A percentile compares a stretch with the other conserved stretches of the same genome.
These are phyloP conservation scores for Dictyostelium discoideum DNA, from an alignment of 78 protist species.

Conservation along the genomic window DNA sequence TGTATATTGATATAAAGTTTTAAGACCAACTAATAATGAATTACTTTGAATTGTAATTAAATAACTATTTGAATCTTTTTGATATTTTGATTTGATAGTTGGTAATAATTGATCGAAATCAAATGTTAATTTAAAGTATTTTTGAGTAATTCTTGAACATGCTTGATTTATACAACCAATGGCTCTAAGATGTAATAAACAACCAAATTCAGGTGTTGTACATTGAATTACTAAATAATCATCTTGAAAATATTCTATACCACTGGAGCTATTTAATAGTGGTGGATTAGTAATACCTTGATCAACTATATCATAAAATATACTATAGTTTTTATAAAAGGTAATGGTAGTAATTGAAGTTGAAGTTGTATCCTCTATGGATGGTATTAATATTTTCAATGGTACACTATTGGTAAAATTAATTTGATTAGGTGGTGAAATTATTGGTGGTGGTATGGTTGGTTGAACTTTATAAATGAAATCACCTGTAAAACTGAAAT, in stretches of 20 bases:
- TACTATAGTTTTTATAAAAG: not conserved
- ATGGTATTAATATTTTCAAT: not conserved
- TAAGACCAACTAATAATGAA: not conserved
- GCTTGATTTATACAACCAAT: not conserved
- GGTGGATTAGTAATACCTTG: not conserved
- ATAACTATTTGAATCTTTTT: not conserved
- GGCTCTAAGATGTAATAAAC: slow-evolving; percentile 31
- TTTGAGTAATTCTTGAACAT: not conserved
- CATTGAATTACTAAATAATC: slow-evolving; percentile 2
- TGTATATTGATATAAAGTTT: not conserved
- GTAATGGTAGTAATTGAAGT: not conserved
- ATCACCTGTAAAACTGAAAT: not conserved
- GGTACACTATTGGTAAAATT: slow-evolving; percentile 12
- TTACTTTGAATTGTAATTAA: not conserved
- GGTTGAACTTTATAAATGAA: slow-evolving; percentile 6
- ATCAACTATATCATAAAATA: not conserved
- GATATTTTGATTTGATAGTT: not conserved
- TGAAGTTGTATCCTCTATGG: not conserved
- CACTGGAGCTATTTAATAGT: not conserved
- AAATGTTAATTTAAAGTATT: not conserved
- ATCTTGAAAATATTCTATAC: not conserved
- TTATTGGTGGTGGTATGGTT: slow-evolving; percentile 17
- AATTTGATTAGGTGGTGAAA: not conserved
- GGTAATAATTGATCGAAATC: not conserved
- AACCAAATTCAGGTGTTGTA: not conserved